A percentile compares a stretch with the other conserved stretches of the same genome.
phyloP scores from a whole-genome alignment of 257 asterid species.

The Scutellaria minor region DNA sequence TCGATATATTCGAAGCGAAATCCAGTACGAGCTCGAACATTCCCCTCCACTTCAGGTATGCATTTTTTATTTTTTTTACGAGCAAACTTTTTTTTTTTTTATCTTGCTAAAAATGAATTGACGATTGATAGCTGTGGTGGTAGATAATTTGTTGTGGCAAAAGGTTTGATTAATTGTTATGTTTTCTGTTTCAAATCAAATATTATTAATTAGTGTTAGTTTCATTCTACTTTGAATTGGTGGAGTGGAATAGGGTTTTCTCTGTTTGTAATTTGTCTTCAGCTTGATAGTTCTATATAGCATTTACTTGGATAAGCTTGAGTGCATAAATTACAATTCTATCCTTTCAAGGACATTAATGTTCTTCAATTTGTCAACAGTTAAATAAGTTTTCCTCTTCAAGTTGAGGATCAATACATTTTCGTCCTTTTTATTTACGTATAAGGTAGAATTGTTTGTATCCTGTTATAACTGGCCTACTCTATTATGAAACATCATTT shows the following conservation, averaged over 20 bases:
- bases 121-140: background rate
- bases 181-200: background rate
- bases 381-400: background rate
- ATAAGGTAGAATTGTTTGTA: background rate
- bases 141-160: background rate
- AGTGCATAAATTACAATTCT: background rate
- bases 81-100: background rate
- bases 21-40: constrained; percentile 70
- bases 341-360: background rate
- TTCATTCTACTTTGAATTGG: background rate
- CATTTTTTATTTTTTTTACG: background rate
- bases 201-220: background rate
- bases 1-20: constrained; percentile 77
- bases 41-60: constrained; percentile 65
- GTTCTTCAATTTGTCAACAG: background rate
- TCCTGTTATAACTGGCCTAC: background rate
- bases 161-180: background rate
- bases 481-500: constrained; percentile 13
- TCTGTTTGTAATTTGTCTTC: background rate
- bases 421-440: constrained; percentile 15
- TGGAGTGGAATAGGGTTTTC: background rate
- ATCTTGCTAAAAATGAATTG: background rate
- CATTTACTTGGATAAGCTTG: background rate
- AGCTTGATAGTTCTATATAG: background rate
- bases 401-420: background rate